Conservation (phyloP, 306 rosid genomes). For the Echinosophora koreensis region DNA sequence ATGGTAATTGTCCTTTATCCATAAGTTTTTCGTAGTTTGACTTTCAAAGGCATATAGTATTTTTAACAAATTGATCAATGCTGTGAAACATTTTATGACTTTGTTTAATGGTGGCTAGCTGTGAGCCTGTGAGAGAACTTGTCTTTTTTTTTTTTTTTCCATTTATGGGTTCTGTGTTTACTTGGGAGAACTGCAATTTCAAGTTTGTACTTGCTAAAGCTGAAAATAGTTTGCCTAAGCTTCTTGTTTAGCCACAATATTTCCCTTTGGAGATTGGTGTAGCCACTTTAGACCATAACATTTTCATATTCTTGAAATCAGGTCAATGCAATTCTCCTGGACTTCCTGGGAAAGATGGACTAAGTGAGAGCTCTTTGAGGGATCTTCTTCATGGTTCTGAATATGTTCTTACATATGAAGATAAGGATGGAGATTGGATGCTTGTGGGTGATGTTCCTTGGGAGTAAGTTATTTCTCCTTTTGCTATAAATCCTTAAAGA, state of each 20-base stretch:
- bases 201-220: slow-evolving; percentile 15
- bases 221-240: background rate
- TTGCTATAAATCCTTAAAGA: slow-evolving; percentile 29
- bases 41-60: background rate
- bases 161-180: background rate
- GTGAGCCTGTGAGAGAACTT: background rate
- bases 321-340: slow-evolving; percentile 84
- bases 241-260: background rate
- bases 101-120: background rate
- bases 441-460: slow-evolving; percentile 99
- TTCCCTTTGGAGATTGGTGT: slow-evolving; percentile 11
- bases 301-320: slow-evolving; percentile 50
- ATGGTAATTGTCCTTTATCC: background rate
- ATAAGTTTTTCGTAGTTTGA: slow-evolving; percentile 1
- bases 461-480: slow-evolving; percentile 66
- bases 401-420: slow-evolving; percentile 90
- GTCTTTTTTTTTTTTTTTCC: background rate
- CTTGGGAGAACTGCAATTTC: background rate
- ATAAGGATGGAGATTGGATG: slow-evolving; percentile 99
- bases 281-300: slow-evolving; percentile 30
- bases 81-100: background rate
- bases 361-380: slow-evolving; percentile 82
- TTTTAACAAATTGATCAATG: background rate
- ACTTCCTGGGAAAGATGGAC: slow-evolving; percentile 71
- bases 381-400: slow-evolving; percentile 89